Evolutionary conservation across 2,329 filamentous ascomycete genomes (phyloP).

Genomic region (Aspergillus sp.): DNA sequence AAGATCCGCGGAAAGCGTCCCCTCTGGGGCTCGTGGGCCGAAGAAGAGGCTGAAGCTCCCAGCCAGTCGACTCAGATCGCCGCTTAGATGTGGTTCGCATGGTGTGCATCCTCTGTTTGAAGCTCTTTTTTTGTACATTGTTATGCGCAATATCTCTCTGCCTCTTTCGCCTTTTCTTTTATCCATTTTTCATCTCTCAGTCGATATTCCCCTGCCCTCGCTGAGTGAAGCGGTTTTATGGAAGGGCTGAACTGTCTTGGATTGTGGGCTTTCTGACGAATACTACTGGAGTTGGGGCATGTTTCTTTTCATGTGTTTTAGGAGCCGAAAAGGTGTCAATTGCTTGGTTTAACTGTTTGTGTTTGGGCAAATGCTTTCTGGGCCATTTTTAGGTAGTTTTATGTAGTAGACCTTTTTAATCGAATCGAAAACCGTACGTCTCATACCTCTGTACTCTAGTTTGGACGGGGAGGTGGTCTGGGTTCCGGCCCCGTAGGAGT

Average conservation of each 20-base stretch:
- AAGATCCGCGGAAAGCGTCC: slow-evolving; percentile 87
- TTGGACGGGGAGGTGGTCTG: neutral
- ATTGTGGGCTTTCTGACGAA: slow-evolving; percentile 11
- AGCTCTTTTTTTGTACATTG: slow-evolving; percentile 19
- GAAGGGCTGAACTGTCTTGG: slow-evolving; percentile 8
- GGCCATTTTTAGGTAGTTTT: slow-evolving; percentile 19
- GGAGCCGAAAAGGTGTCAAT: slow-evolving; percentile 22
- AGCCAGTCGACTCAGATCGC: slow-evolving; percentile 37
- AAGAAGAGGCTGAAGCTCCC: slow-evolving; percentile 59
- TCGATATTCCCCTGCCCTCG: neutral
- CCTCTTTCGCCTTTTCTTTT: slow-evolving; percentile 6
- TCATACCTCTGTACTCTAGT: neutral
- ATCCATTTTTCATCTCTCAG: slow-evolving; percentile 3
- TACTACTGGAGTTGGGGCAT: slow-evolving; percentile 11
- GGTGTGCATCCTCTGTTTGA: neutral
- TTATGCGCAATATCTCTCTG: slow-evolving; percentile 10
- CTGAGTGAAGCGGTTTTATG: slow-evolving; percentile 6
- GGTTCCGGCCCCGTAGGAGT: neutral
- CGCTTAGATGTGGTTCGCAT: slow-evolving; percentile 16
- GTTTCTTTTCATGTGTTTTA: slow-evolving; percentile 6
- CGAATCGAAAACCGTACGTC: neutral
- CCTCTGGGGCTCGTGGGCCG: slow-evolving; percentile 97
- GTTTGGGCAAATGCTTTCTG: slow-evolving; percentile 19
- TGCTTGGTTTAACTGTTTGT: slow-evolving; percentile 15
- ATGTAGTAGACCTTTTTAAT: slow-evolving; percentile 13